Evolutionary conservation across 495 filamentous ascomycete species (phyloP).

Genomic region (Talaromyces wortmannii): DNA sequence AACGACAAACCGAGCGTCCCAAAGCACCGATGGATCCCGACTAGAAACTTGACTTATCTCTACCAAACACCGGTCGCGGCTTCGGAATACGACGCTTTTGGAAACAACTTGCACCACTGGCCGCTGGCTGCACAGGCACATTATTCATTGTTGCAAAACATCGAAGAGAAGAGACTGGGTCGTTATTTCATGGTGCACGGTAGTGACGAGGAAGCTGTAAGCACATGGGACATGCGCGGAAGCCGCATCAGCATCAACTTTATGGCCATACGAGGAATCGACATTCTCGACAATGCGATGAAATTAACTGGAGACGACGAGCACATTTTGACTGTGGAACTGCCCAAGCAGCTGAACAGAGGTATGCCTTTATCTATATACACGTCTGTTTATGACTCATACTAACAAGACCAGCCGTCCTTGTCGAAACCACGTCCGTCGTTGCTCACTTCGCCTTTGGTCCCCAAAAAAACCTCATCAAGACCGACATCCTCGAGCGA

Average conservation of each 20-base stretch:
- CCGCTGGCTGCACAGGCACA: conserved; percentile 41
- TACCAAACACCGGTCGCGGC: conserved; percentile 29
- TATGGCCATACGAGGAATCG: conserved; percentile 36
- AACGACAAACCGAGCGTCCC: conserved; percentile 16
- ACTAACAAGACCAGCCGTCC: background rate
- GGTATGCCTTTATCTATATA: background rate
- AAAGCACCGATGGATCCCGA: conserved; percentile 37
- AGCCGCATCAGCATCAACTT: conserved; percentile 40
- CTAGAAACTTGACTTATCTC: conserved; percentile 22
- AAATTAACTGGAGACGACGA: conserved; percentile 15
- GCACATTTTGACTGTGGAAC: conserved; percentile 10
- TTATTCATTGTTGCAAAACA: conserved; percentile 39
- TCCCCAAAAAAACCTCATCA: conserved; percentile 4
- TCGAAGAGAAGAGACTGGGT: conserved; percentile 30
- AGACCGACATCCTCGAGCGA: conserved; percentile 6
- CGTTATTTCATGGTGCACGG: conserved; percentile 20
- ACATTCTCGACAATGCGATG: conserved; percentile 22
- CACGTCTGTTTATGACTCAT: background rate
- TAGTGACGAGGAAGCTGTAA: conserved; percentile 9
- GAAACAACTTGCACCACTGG: conserved; percentile 30
- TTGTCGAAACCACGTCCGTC: conserved; percentile 2
- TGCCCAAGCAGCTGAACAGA: conserved; percentile 9
- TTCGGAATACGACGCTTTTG: conserved; percentile 14
- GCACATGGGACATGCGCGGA: conserved; percentile 37
- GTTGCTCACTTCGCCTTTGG: conserved; percentile 7